Conservation (phyloP, 225 moss, liverwort and hornwort genomes). For the Bryoerythrophyllum caledonicum region DNA sequence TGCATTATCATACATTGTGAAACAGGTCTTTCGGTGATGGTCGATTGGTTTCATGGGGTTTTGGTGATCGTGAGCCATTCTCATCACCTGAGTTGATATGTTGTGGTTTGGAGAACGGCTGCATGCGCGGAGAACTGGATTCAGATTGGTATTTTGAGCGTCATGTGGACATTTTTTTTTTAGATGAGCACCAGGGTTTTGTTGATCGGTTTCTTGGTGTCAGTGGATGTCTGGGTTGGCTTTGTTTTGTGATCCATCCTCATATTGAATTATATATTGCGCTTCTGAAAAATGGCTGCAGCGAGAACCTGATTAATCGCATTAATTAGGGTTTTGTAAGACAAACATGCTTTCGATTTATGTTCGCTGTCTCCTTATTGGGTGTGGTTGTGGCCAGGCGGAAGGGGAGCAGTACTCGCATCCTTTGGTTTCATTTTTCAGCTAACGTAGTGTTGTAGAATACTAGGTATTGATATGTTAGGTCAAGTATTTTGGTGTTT, state of each 20-base stretch:
- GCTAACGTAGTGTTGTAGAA: no score
- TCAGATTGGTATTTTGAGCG: no score
- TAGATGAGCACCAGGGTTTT: background rate
- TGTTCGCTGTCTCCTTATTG: conserved; percentile 11
- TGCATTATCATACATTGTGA: background rate
- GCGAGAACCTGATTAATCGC: background rate
- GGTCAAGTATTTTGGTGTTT: conserved; percentile 24
- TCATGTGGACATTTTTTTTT: no score
- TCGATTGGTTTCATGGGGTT: background rate
- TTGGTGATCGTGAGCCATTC: no score
- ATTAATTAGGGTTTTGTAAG: background rate
- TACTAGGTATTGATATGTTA: background rate
- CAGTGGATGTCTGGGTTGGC: background rate
- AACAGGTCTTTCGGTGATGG: background rate
- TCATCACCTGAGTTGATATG: no score
- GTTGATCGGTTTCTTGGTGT: no score
- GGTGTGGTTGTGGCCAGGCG: conserved; percentile 34
- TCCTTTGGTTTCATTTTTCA: conserved; percentile 67
- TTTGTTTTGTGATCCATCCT: no score
- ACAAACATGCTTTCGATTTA: conserved; percentile 1
- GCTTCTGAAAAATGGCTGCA: conserved; percentile 9
- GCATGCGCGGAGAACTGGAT: no score
- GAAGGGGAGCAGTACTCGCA: conserved; percentile 61
- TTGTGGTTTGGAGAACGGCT: no score
- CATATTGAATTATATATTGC: no score